Evolutionary conservation across 331 rosid genomes (phyloP).

Genomic region (Phaseolus coccineus): DNA sequence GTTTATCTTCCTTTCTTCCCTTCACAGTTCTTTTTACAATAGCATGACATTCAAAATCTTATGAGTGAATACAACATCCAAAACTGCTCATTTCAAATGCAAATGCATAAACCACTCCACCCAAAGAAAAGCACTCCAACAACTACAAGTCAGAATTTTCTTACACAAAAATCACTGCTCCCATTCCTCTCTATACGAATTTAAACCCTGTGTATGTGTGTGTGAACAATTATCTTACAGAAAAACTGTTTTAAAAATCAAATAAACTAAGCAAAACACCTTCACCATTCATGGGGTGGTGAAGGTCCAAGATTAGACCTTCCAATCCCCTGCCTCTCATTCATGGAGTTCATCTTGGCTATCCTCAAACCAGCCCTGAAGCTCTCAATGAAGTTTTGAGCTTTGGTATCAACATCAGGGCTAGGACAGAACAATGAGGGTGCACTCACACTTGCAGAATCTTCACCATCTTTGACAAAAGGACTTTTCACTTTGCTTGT

Average conservation of each 20-base stretch:
- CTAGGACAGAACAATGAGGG: slow-evolving; percentile 66
- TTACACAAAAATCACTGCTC: slow-evolving; percentile 20
- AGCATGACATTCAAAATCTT: slow-evolving; percentile 34
- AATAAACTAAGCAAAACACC: neutral
- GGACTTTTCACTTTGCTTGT: slow-evolving; percentile 27
- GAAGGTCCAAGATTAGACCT: slow-evolving; percentile 71
- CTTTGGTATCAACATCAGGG: slow-evolving; percentile 91
- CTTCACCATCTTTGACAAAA: slow-evolving; percentile 36
- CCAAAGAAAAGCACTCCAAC: neutral
- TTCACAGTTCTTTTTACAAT: neutral
- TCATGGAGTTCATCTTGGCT: slow-evolving; percentile 81
- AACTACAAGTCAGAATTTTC: slow-evolving; percentile 36
- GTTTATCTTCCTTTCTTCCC: neutral
- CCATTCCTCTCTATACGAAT: slow-evolving; percentile 34
- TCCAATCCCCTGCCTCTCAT: slow-evolving; percentile 56
- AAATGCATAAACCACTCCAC: slow-evolving; percentile 19
- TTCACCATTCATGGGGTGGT: slow-evolving; percentile 12
- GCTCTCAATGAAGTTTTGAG: slow-evolving; percentile 74
- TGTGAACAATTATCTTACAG: slow-evolving; percentile 31
- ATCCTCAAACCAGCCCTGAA: slow-evolving; percentile 80
- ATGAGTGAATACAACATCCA: slow-evolving; percentile 22
- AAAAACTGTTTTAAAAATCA: slow-evolving; percentile 22
- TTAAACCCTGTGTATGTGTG: slow-evolving; percentile 36
- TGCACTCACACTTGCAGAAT: slow-evolving; percentile 38
- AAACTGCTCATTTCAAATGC: slow-evolving; percentile 23